Conservation (phyloP, 805 yeast genomes). For the Yarrowia bubula region DNA sequence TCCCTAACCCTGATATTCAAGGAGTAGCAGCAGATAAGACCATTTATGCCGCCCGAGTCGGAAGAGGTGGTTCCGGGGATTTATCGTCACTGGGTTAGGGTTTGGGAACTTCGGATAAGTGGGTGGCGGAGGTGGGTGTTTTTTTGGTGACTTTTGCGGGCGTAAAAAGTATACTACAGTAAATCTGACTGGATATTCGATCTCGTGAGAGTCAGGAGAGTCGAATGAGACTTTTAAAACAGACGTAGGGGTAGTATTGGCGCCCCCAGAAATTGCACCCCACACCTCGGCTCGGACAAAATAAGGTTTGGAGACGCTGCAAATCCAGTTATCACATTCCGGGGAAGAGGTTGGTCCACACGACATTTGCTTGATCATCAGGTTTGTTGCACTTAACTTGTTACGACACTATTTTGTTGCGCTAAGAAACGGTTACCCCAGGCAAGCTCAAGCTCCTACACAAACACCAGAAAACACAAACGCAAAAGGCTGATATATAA, state of each 20-base stretch:
- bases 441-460: too few relatives aligned
- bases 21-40: not conserved
- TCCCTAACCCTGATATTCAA: too few relatives aligned
- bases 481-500: too few relatives aligned
- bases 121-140: not conserved
- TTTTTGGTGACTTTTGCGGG: not conserved
- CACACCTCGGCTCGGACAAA: conserved; percentile 8
- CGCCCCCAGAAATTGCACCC: not conserved
- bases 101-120: not conserved
- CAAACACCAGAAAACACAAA: too few relatives aligned
- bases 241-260: too few relatives aligned
- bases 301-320: not conserved
- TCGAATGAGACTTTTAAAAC: not conserved
- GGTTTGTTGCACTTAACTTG: not conserved
- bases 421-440: too few relatives aligned
- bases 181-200: not conserved
- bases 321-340: conserved; percentile 26
- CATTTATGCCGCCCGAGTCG: conserved; percentile 14
- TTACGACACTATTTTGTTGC: too few relatives aligned
- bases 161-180: not conserved
- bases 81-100: conserved; percentile 10
- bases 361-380: conserved; percentile 8
- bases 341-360: conserved; percentile 21
- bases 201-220: not conserved
- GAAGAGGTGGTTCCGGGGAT: conserved; percentile 8